Base-by-base conservation (phyloP, 2,329 filamentous ascomycete genomes). In the Ophiostoma tasmaniense region DNA sequence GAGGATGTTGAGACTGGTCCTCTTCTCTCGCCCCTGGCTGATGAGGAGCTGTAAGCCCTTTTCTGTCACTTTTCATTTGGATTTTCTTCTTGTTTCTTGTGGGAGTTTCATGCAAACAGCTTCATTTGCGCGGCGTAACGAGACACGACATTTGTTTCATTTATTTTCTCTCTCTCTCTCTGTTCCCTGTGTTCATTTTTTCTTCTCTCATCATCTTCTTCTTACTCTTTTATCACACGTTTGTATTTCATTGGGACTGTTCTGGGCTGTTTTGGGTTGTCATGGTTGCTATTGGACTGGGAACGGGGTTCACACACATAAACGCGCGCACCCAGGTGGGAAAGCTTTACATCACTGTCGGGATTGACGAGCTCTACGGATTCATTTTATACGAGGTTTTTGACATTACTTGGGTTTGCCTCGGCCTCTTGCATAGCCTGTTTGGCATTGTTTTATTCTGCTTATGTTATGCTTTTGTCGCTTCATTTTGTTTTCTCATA, bases 1-100 rank as follows among this genome's bases (percentile, higher is more conserved):
- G 75, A 74, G 17, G 78, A 79, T 25, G 80, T 81, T 64, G 82
- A 83, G 71, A 42, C 67, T 0, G 62, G 61, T 25, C 55, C 25
- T 10, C 55, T 61, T 3, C 61, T 55, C 17, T 22, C 55, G 6
- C 50, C 66, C 25, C 17, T 61, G 5, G 25, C 33, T 22, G 64
- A 22, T 10, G 64, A 52, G 25, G 25, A 66, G 8, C 14, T 13
- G 1, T 65, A n/a, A 14, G 25, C 13, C 25, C n/a, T n/a, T n/a
- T 50, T 37, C 52, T 39, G 3, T 30, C 39, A 33, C 13, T 8
- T 17, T 55, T 69, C 14, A 30, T 4, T 50, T 17, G 52, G 1
- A 42, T 28, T 70, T 39, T 17, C n/a, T n/a, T n/a, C n/a, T 52
- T 68, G 22, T 39, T 45, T 25, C 10, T 55, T 11, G 11, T 25